Evolutionary conservation across 1,284 basidiomycete species (phyloP), one percentile per base, ranked within the genome.

Genomic region (Cerioporus squamosus): DNA sequence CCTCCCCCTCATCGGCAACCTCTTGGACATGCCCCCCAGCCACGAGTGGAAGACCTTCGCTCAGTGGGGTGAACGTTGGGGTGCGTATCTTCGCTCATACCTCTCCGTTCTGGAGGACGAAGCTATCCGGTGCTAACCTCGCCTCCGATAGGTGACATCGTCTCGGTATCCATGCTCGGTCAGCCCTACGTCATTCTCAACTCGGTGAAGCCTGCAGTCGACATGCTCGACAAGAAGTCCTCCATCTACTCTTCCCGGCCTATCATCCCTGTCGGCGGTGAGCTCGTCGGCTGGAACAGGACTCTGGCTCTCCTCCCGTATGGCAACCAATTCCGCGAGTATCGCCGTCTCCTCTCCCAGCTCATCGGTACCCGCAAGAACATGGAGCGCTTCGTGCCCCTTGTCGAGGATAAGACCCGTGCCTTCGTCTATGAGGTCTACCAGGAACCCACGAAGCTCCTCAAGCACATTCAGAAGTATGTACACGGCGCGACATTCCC

Each of bases 201-300:
- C 69, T 84, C 81, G 9, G 73, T 77, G 8, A 75, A 81, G 64
- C 67, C 76, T 29, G 85, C 86, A 3, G 66, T 75, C 50, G 85
- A 86, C 43, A 77, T 91, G 71, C 77, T 91, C 46, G 86, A 90
- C 69, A 87, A 85, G 73, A 85, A 86, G 66, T 84, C 84, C 56
- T 74, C 81, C n/a, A 82, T 83, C 51, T 90, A 89, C 70, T 89
- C 88, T 6, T 85, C 87, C 64, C 81, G 88, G n/a, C 87, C 88
- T 0, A 72, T 75, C 31, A 59, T 75, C 45, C 52, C 60, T 6
- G 71, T 76, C 68, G 65, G 63, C 24, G 66, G 69, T 51, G 85
- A 90, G 68, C 78, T 89, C 15, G 78, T 86, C 24, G 87, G 87
- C 43, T 90, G 87, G 87, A 84, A 84, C 61, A 77, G 86, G 57